Base-by-base conservation (phyloP, 441 rosid species). In the Brassica hybrid region DNA sequence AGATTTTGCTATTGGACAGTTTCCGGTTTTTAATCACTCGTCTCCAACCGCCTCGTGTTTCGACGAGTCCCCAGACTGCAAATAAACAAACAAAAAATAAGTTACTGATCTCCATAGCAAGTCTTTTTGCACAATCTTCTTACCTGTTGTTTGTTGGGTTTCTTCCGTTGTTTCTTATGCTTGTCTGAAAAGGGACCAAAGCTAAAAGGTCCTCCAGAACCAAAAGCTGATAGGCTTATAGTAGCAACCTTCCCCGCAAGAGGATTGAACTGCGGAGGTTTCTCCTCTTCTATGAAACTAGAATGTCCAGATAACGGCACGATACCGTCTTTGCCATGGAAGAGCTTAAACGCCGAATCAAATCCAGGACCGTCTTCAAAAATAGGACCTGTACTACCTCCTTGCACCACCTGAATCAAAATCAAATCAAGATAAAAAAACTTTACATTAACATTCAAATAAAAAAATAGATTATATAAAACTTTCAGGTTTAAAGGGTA, bases 1-100 rank as follows among this genome's bases (percentile, higher is more conserved):
- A 4, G 97, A 92, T 76, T 90, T 90, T 0, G 97, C 94, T 19
- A 92, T 88, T n/a, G 94, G 97, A 81, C 97, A 90, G 48, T 86
- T 89, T 50, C 97, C 97, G 0, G 81, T 86, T 83, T 89, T 81
- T 50, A 90, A 5, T 91, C 97, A 92, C 41, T 90, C 90, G 18
- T 88, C 82, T 69, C 91, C 91, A 12, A 81, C 54, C 32, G 94
- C 95, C 69, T 92, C 94, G 14, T 90, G 95, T 17, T 84, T 86
- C 56, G 85, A 74, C 17, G 86, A 70, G 65, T 83, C 80, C 45
- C 84, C 88, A 25, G 81, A 82, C 94, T 88, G 76, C 34, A 75
- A 14, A 45, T 34, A 36, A 36, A 8, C 43, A 36, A 9, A 2
- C 69, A 74, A 67, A 23, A 64, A 27, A 48, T 14, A 25, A 43